Evolutionary conservation across 2,329 filamentous ascomycete species (phyloP).

Genomic region (Aspergillus neoniger): DNA sequence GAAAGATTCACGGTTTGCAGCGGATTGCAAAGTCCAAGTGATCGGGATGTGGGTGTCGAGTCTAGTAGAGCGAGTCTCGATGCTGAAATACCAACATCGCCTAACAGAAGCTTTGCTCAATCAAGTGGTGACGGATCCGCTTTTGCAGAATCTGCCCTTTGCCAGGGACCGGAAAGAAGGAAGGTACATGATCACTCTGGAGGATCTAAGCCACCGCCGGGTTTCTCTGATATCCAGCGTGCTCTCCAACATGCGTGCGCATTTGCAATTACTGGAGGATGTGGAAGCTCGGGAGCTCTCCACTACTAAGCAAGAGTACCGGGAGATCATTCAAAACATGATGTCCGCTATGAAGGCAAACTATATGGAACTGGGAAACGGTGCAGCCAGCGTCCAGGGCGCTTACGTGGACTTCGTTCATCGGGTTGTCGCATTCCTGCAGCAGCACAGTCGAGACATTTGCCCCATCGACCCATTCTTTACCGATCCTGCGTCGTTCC

Average conservation of each 20-base stretch:
- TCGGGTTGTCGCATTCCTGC: slow-evolving; percentile 58
- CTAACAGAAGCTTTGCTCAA: slow-evolving; percentile 59
- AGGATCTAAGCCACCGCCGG: slow-evolving; percentile 57
- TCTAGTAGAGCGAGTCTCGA: slow-evolving; percentile 60
- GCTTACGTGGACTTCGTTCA: slow-evolving; percentile 65
- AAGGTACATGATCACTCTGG: slow-evolving; percentile 51
- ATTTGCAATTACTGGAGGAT: slow-evolving; percentile 44
- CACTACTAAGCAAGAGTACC: slow-evolving; percentile 47
- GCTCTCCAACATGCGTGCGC: slow-evolving; percentile 61
- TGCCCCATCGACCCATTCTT: slow-evolving; percentile 61
- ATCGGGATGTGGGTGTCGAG: slow-evolving; percentile 57
- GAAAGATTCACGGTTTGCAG: slow-evolving; percentile 43
- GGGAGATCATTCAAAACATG: slow-evolving; percentile 54
- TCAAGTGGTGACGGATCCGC: slow-evolving; percentile 44
- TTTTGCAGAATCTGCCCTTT: slow-evolving; percentile 63
- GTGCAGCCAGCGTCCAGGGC: slow-evolving; percentile 43
- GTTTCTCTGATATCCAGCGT: slow-evolving; percentile 58
- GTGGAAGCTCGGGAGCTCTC: slow-evolving; percentile 38
- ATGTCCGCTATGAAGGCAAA: slow-evolving; percentile 64
- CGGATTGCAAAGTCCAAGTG: slow-evolving; percentile 51
- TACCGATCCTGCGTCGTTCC: slow-evolving; percentile 61
- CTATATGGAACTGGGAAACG: slow-evolving; percentile 56
- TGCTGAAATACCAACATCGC: slow-evolving; percentile 62
- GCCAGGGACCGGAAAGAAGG: slow-evolving; percentile 39
- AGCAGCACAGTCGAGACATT: slow-evolving; percentile 61